Base-by-base conservation (phyloP, 192 early-diverging fungal species). In the Allomyces macrogynus region DNA sequence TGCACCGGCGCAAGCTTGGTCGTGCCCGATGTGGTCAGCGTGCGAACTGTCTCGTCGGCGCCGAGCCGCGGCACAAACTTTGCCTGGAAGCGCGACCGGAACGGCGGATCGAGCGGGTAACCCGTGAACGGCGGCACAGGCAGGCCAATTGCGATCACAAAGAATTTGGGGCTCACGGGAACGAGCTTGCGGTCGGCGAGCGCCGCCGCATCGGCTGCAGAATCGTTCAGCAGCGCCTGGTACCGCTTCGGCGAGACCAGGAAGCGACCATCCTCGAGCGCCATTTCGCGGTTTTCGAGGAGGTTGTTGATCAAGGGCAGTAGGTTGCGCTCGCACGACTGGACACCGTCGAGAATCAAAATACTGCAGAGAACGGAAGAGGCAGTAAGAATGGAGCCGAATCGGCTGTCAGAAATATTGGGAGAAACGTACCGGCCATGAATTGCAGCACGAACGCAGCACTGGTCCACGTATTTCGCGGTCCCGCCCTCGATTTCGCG, bases 231-330 rank as follows among this genome's bases (percentile, higher is more conserved):
- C 11, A 87, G 69, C 25, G 73, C 72, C 64, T 84, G 84, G 65
- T 81, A 87, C n/a, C 83, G 83, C 63, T 81, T 78, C 22, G 82
- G 77, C 62, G 80, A 76, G n/a, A 87, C 80, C 24, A 91, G 74
- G 70, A 87, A 87, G 26, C 85, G 76, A 42, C 89, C 89, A 69
- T 91, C 87, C 64, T 91, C 89, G 32, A 89, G 71, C 24, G 75
- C 74, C 87, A 91, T 89, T 74, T 91, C 89, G 65, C 89, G 71
- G 68, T 91, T 91, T 68, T 91, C 89, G 43, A 91, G 67, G 68
- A 91, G 69, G 69, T 91, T 91, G 69, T 91, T 91, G 61, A 91
- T 71, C 25, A 91, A 82, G 7, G 89, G 89, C 27, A 91, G 69
- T 0, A 91, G 87, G 70, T 91, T 91, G 23, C 89, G 78, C 63